These are phyloP conservation scores for Penicillium vulpinum DNA, from an alignment of 2,329 filamentous ascomycete species.

Conservation along the genomic window DNA sequence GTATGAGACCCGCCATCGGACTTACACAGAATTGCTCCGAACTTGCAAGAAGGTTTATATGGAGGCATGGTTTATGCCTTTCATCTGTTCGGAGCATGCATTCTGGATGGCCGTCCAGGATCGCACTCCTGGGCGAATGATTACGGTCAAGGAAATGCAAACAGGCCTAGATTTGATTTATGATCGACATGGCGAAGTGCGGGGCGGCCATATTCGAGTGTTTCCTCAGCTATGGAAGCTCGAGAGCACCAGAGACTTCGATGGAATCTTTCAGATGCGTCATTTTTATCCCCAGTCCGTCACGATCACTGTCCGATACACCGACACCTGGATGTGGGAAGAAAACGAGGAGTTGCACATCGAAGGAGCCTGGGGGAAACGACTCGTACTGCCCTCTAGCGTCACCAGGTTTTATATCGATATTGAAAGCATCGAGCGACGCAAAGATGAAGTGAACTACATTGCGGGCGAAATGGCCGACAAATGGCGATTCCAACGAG, in stretches of 20 bases:
- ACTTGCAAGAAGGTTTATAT: constrained; percentile 47
- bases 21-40: constrained; percentile 42
- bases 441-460: constrained; percentile 47
- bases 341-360: constrained; percentile 39
- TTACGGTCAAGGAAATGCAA: constrained; percentile 10
- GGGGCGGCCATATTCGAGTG: constrained; percentile 39
- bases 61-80: constrained; percentile 49
- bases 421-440: constrained; percentile 51
- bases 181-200: constrained; percentile 23
- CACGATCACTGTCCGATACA: constrained; percentile 51
- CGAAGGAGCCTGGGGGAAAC: constrained; percentile 40
- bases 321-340: constrained; percentile 54
- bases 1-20: constrained; percentile 24
- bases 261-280: constrained; percentile 26
- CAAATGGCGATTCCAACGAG: constrained; percentile 39
- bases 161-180: constrained; percentile 20
- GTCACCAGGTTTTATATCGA: constrained; percentile 48
- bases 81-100: constrained; percentile 41
- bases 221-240: constrained; percentile 49
- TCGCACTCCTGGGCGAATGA: constrained; percentile 33
- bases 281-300: constrained; percentile 40
- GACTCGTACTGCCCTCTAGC: constrained; percentile 31
- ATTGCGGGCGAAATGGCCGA: constrained; percentile 44
- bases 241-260: constrained; percentile 30
- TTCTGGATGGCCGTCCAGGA: constrained; percentile 39